Evolutionary conservation across 371 early-diverging fungal species (phyloP).

Genomic region (Mucor racemosus): DNA sequence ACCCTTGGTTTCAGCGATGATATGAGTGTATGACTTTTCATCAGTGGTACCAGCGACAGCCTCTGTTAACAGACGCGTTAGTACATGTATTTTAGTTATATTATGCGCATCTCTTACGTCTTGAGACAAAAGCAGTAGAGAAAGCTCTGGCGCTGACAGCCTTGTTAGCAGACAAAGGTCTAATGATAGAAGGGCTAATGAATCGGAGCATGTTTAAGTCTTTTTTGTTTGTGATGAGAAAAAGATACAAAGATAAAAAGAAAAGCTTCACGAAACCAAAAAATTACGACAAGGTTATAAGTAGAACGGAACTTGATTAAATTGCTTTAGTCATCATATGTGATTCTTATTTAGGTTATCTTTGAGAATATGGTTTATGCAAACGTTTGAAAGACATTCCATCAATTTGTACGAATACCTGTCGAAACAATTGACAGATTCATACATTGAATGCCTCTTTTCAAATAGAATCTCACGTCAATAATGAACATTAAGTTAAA

Average conservation of each 20-base stretch:
- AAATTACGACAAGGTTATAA: not conserved
- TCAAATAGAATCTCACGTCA: not conserved
- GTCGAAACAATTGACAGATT: not conserved
- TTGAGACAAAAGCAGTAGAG: slow-evolving; percentile 39
- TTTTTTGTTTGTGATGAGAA: not conserved
- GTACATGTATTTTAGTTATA: not conserved
- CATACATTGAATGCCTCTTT: not conserved
- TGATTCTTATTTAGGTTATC: not conserved
- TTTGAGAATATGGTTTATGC: not conserved
- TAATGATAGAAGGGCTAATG: slow-evolving; percentile 42
- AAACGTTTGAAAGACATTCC: not conserved
- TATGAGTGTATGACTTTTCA: slow-evolving; percentile 60
- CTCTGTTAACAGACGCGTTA: slow-evolving; percentile 20
- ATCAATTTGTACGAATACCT: not conserved
- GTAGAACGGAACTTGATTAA: slow-evolving; percentile 28
- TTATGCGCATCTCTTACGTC: slow-evolving; percentile 30
- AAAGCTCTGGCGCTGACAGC: slow-evolving; percentile 34
- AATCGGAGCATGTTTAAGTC: slow-evolving; percentile 41
- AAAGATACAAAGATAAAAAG: slow-evolving; percentile 6
- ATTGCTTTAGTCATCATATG: slow-evolving; percentile 28
- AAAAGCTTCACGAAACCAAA: not conserved
- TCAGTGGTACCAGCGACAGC: slow-evolving; percentile 43
- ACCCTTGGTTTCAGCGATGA: slow-evolving; percentile 80
- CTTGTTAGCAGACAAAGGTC: slow-evolving; percentile 47
- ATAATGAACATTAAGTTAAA: not conserved